Conservation (phyloP, 306 rosid species). For the Medicago lupulina region DNA sequence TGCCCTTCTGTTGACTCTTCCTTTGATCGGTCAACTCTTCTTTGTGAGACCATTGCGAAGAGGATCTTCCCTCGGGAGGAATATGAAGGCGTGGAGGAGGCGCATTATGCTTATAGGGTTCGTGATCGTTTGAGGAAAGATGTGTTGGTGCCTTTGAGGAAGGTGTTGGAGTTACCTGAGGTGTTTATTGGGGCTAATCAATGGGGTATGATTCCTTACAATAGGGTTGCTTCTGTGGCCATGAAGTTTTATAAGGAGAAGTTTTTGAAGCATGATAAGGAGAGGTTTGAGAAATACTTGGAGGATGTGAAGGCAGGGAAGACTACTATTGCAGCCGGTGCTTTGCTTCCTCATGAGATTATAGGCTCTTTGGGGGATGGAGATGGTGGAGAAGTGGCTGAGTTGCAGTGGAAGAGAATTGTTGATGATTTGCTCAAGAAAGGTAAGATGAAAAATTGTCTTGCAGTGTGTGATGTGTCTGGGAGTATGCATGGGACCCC, state of each 20-base stretch:
- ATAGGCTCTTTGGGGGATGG: conserved; percentile 30
- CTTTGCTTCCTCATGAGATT: conserved; percentile 72
- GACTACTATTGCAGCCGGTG: conserved; percentile 62
- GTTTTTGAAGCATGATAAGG: conserved; percentile 60
- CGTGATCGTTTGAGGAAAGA: conserved; percentile 74
- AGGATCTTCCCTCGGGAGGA: conserved; percentile 66
- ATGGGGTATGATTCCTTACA: conserved; percentile 61
- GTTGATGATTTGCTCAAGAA: conserved; percentile 54
- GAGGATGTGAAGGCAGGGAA: conserved; percentile 54
- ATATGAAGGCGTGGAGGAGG: conserved; percentile 66
- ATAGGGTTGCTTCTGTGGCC: conserved; percentile 71
- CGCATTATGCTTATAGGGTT: conserved; percentile 70
- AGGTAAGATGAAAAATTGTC: conserved; percentile 59
- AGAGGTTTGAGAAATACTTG: conserved; percentile 58
- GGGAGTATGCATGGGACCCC: conserved; percentile 60
- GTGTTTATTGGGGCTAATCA: conserved; percentile 66
- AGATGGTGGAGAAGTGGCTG: conserved; percentile 58
- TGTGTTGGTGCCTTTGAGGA: conserved; percentile 66
- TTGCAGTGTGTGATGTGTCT: conserved; percentile 70
- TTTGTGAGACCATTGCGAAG: conserved; percentile 70
- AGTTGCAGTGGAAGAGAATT: conserved; percentile 79
- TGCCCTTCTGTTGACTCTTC: conserved; percentile 80
- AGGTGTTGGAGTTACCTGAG: conserved; percentile 73
- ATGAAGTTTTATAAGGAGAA: conserved; percentile 59
- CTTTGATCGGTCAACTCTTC: conserved; percentile 58